Base-by-base conservation (phyloP, 768 basidiomycete genomes). In the Guyanaporus albipodus region DNA sequence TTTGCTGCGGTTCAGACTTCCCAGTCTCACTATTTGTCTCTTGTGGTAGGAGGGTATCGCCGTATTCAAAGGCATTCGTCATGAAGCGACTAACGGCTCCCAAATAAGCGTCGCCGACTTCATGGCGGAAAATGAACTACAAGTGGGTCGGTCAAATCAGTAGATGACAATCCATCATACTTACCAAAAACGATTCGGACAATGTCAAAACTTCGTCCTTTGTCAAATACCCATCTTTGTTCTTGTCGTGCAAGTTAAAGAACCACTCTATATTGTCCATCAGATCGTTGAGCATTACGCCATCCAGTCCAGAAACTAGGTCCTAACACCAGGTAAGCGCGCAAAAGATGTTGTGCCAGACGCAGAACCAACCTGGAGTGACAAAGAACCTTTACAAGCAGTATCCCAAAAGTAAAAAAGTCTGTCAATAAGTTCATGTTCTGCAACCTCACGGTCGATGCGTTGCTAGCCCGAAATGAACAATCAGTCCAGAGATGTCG, bases 241-340 rank as follows among this genome's bases (percentile, higher is more conserved):
- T 88, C 68, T 94, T 94, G 69, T 94, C 92, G 52, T 95, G 91
- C 39, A 98, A 66, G 56, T 86, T 87, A 70, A 98, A 97, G 70
- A 98, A 95, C 95, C 95, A 99, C 64, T 96, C 91, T 58, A 98
- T 95, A 55, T 91, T 95, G 47, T 93, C 90, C 96, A 98, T 97
- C 54, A 99, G 70, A 65, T 97, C 96, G 53, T 91, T 94, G 70
- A 90, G 87, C 80, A 97, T 89, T 36, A 96, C 88, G 2, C 85
- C 85, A 56, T 96, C 86, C 39, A 98, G 72, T 1, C 96, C 95
- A 23, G 73, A 77, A 9, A 98, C 85, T 11, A 98, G 72, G 62
- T 98, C 93, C 89, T 97, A 60, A 15, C 48, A 35, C 26, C 49
- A 21, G 29, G 31, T 55, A 26, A 63, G 40, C 35, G 38, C 23